Evolutionary conservation across 2,329 filamentous ascomycete species (phyloP).

Genomic region (Cryphonectria radicalis): DNA sequence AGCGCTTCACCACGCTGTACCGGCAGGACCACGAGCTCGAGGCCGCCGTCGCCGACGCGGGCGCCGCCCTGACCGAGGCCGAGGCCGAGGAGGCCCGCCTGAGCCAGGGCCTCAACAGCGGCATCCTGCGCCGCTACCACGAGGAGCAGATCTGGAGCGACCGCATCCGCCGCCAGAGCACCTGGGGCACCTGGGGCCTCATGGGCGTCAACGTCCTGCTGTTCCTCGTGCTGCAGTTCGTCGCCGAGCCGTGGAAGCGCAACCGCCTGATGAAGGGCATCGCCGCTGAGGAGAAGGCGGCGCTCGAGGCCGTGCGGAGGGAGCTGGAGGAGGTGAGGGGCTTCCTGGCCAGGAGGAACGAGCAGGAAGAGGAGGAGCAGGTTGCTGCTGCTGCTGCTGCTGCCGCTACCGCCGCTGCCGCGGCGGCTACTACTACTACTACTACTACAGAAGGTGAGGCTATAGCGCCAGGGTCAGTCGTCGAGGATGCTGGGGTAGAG

Average conservation of each 20-base stretch:
- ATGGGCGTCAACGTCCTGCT: conserved; percentile 96
- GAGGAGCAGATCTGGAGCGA: conserved; percentile 99
- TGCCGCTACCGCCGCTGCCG: conserved; percentile 21
- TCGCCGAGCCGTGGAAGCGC: conserved; percentile 91
- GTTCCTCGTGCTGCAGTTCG: conserved; percentile 83
- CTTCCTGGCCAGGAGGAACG: conserved; percentile 34
- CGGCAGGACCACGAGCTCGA: conserved; percentile 92
- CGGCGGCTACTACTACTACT: conserved; percentile 5
- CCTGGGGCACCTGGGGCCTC: conserved; percentile 96
- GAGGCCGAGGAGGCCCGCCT: conserved; percentile 82
- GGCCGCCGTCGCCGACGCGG: conserved; percentile 74
- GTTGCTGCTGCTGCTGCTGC: conserved; percentile 28
- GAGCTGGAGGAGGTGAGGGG: conserved; percentile 45
- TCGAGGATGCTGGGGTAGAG: conserved; percentile 37
- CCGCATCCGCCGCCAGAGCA: conserved; percentile 92
- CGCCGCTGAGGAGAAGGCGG: conserved; percentile 73
- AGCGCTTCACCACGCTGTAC: conserved; percentile 93
- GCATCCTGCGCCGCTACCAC: conserved; percentile 90
- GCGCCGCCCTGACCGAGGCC: conserved; percentile 72
- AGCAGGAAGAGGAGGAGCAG: conserved; percentile 8
- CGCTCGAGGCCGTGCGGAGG: conserved; percentile 52
- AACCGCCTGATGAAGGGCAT: conserved; percentile 80
- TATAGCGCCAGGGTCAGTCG: conserved; percentile 31
- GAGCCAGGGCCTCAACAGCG: conserved; percentile 73
- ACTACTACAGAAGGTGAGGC: background rate